Evolutionary conservation across 179 eudicot genomes (phyloP).

Genomic region (Sideroxylon spinosum): DNA sequence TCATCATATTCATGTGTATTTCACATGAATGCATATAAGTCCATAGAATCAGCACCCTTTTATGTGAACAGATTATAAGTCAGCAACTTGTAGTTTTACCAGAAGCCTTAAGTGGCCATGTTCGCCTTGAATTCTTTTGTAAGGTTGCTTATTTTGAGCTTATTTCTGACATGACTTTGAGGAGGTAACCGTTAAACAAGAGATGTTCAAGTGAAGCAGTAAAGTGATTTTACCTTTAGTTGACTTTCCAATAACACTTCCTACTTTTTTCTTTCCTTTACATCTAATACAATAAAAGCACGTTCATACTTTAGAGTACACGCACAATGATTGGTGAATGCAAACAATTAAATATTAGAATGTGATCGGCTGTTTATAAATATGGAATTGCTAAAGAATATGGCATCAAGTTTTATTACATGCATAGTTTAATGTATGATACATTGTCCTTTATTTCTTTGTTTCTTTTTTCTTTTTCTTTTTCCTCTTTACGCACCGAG

Average conservation of each 20-base stretch:
- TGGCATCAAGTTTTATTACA: neutral
- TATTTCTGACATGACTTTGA: neutral
- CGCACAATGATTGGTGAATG: neutral
- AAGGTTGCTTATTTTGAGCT: neutral
- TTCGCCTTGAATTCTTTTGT: constrained; percentile 1
- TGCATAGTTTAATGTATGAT: neutral
- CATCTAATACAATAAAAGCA: neutral
- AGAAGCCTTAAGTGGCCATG: neutral
- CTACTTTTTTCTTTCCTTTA: neutral
- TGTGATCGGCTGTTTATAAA: neutral
- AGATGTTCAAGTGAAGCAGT: neutral
- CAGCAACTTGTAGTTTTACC: neutral
- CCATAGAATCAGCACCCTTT: neutral
- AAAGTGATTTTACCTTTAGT: neutral
- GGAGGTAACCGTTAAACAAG: neutral
- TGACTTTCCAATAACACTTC: constrained; percentile 4
- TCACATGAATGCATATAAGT: neutral
- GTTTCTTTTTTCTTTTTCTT: too few relatives aligned
- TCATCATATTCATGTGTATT: neutral
- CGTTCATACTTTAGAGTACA: neutral
- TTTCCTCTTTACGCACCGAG: neutral
- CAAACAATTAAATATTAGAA: neutral
- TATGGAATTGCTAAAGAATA: neutral
- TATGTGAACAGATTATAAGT: neutral
- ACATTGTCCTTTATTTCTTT: neutral